Percentiles rank a stretch among this genome's conserved stretches.
These are phyloP conservation scores for Immersiporthe knoxdaviesiana DNA, from an alignment of 2,329 filamentous ascomycete genomes.

Conservation along the genomic window DNA sequence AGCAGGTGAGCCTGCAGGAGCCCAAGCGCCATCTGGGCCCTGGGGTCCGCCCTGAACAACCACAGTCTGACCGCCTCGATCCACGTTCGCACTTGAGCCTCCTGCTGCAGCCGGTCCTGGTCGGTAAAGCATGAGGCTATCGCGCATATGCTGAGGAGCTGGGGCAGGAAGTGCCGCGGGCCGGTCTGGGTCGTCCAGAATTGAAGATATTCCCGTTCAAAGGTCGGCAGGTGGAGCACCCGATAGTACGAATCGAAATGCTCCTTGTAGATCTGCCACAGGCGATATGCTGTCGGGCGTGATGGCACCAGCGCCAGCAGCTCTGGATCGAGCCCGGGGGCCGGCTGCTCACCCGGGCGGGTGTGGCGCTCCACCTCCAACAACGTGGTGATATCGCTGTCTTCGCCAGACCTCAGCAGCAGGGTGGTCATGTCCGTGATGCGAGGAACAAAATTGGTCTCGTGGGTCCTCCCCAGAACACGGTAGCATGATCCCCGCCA, in stretches of 20 bases:
- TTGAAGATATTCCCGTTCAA: constrained; percentile 30
- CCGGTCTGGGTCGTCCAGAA: constrained; percentile 30
- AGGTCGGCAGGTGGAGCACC: constrained; percentile 32
- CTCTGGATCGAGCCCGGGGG: constrained; percentile 13
- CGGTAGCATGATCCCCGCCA: constrained; percentile 21
- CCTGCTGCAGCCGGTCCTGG: constrained; percentile 11
- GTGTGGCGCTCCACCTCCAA: constrained; percentile 29
- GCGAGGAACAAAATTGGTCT: constrained; percentile 25
- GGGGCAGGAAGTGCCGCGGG: constrained; percentile 20
- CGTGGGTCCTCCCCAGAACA: constrained; percentile 26
- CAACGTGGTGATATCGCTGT: constrained; percentile 18
- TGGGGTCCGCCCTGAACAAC: constrained; percentile 25
- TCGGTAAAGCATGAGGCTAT: constrained; percentile 17
- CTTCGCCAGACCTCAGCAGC: constrained; percentile 20
- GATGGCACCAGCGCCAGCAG: constrained; percentile 30
- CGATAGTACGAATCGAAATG: constrained; percentile 32
- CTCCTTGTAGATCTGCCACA: constrained; percentile 32
- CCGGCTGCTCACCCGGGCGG: constrained; percentile 18
- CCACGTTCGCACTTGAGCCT: constrained; percentile 17
- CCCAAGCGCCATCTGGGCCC: constrained; percentile 23
- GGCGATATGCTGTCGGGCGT: constrained; percentile 28
- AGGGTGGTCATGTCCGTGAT: constrained; percentile 23
- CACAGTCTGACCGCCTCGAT: constrained; percentile 24
- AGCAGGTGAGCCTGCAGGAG: constrained; percentile 23
- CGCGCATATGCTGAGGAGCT: constrained; percentile 24